Evolutionary conservation across 495 filamentous ascomycete species (phyloP), one percentile per base, ranked within the genome.

Genomic region (Penicillium flavigenum): DNA sequence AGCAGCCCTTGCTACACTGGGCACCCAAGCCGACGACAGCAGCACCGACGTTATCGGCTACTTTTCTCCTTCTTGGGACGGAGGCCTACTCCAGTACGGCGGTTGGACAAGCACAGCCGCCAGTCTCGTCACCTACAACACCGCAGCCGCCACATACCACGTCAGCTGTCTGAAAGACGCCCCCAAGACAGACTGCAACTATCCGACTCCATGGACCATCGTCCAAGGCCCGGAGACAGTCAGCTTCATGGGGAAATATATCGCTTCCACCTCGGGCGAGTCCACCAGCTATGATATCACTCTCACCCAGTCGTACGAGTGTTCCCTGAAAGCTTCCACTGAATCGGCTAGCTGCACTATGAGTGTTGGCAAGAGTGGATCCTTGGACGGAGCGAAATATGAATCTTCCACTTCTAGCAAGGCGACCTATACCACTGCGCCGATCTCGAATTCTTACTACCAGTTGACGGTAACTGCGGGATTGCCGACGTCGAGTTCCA

Each of bases 311-410:
- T 52, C 52, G 4, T 63, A 46, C 4, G 53, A 63, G 11, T 66
- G 65, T 31, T 59, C 55, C 11, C 19, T 66, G 19, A 59, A 61
- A 12, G 51, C 63, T 12, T 61, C 47, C 0, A 63, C 63, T 8
- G 54, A 51, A 43, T 63, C 60, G 2, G 63, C 58, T 3, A 62
- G 56, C 51, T 68, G 65, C 46, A 62, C 55, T 1, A 66, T 68
- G 60, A 66, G 63, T 39, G 34, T 50, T 0, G 29, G 27, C 0
- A 46, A 56, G 42, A 56, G 17, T 3, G 65, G 60, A 0, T 44
- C 52, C 7, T 0, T 29, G 11, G 31, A 58, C 11, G 60, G 61
- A 11, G 48, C 4, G 3, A 54, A 44, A 12, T 41, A 22, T 12
- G 27, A 5, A 2, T 53, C 48, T 39, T 47, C 49, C 7, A 29